Evolutionary conservation across 371 early-diverging fungal genomes (phyloP), one percentile per base, ranked within the genome.

Genomic region (Thermomucor indicae-seudaticae): DNA sequence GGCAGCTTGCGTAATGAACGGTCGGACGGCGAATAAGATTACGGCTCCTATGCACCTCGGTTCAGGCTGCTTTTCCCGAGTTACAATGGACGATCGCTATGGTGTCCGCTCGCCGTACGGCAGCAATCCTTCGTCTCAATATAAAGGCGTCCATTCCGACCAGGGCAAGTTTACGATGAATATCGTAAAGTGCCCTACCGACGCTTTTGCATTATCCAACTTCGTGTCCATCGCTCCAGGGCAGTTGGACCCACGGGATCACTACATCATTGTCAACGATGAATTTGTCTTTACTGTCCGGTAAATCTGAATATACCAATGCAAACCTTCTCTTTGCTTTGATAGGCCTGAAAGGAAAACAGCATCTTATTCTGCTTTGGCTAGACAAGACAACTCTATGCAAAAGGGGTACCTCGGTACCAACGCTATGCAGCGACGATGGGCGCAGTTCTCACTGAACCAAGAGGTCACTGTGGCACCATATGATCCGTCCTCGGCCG

Each of bases 371-470:
- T 6, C 8, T 24, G 16, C 20, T 16, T 16, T 44, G 12, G 0
- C 3, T 20, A 90, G 89, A 46, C 47, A 75, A 35, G 72, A 85
- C 56, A 70, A 79, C 50, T 48, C 58, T n/a, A 51, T 85, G 35
- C 61, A 69, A n/a, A 50, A 72, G 1, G 88, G 91, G 16, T 67
- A 84, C 34, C 57, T 96, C 10, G 95, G 92, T 5, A 84, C 90
- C 14, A 83, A 88, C 22, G 62, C 66, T 32, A 73, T 85, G 38
- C 96, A 95, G 41, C 85, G 97, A 25, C 79, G 83, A 37, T 96
- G 92, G 91, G 93, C 91, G n/a, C 73, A 74, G 19, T 75, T 93
- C 38, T 88, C 92, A 4, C 60, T 95, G 5, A 82, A 84, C 39
- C 84, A 94, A 67, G 86, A 89, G 28, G 88, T 95, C 3, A 63